phyloP scores from a whole-genome alignment of 768 basidiomycete species.

The Pisolithus albus region DNA sequence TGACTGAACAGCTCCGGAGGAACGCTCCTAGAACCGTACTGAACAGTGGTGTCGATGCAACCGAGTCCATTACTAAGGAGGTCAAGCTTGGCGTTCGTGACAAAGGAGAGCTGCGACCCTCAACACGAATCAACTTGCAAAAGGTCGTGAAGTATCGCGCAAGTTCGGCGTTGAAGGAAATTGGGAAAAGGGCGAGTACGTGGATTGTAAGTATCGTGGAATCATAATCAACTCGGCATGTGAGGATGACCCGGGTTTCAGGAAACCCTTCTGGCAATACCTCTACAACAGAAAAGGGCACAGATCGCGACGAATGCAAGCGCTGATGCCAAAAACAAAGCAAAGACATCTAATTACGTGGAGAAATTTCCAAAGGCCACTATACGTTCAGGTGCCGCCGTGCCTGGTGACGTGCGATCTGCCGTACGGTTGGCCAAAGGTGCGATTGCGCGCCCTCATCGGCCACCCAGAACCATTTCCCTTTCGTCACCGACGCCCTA shows the following conservation, averaged over 20 bases:
- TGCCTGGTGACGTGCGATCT: slow-evolving; percentile 51
- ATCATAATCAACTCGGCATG: neutral
- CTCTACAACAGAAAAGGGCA: slow-evolving; percentile 43
- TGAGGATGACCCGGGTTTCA: slow-evolving; percentile 22
- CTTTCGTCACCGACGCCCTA: slow-evolving; percentile 13
- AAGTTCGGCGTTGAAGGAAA: slow-evolving; percentile 35
- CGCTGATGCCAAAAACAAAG: slow-evolving; percentile 26
- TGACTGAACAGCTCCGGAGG: slow-evolving; percentile 47
- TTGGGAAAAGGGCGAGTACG: slow-evolving; percentile 51
- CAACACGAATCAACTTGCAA: slow-evolving; percentile 70
- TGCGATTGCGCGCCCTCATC: slow-evolving; percentile 32
- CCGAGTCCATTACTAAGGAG: slow-evolving; percentile 45
- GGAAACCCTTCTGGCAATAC: slow-evolving; percentile 65
- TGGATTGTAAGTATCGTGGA: slow-evolving; percentile 52
- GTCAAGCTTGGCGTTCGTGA: slow-evolving; percentile 31
- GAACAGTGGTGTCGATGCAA: slow-evolving; percentile 44
- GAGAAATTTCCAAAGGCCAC: slow-evolving; percentile 19
- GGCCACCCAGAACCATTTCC: slow-evolving; percentile 12
- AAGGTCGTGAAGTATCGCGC: slow-evolving; percentile 62
- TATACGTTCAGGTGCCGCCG: slow-evolving; percentile 46
- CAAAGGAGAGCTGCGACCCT: slow-evolving; percentile 44
- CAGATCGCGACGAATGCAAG: slow-evolving; percentile 31
- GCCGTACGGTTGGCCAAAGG: slow-evolving; percentile 52
- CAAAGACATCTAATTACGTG: slow-evolving; percentile 15
- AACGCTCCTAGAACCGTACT: slow-evolving; percentile 41